Evolutionary conservation across 768 basidiomycete species (phyloP), one percentile per base, ranked within the genome.

Genomic region (Naganishia antarctica): DNA sequence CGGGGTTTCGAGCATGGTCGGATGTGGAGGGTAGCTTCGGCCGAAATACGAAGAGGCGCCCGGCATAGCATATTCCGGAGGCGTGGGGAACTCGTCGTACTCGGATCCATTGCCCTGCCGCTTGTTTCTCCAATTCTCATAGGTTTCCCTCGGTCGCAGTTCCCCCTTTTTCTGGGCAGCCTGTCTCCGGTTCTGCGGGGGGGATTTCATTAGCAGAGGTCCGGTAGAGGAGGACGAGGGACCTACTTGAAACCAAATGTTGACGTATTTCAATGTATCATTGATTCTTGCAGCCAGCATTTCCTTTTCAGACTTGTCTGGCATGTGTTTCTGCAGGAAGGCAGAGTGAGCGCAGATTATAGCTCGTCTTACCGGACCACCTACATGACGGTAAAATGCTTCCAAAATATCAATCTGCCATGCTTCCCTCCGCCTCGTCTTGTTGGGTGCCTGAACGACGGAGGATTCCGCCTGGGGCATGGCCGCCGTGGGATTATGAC

Each of bases 261-360:
- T 57, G 53, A 57, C 53, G 37, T 57, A 57, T 57, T 57, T 57
- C 53, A 57, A 23, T 12, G 34, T 57, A 25, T 57, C 53, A 57
- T 41, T 41, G 53, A 57, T 57, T 5, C 53, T 18, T 13, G 6
- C 37, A 3, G 53, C 53, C 53, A 57, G 37, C 53, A 57, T 57
- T 40, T 57, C 53, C 23, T 57, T 57, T 26, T 57, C 53, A 11
- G 31, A 9, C 31, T 57, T 57, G 26, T 57, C 53, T 5, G 53
- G 53, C 53, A 57, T 57, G 53, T 57, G 53, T 57, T 57, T 57
- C 53, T 57, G 15, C 23, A 26, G 13, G 34, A 13, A 9, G 26
- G 37, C n/a, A n/a, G n/a, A n/a, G 53, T 37, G n/a, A 57, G 34
- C 32, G 34, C 12, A 8, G 18, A 51, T n/a, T 1, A 51, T n/a